These are phyloP conservation scores for Ceratobasidium sp. DNA, from an alignment of 1,284 basidiomycete genomes.

Conservation along the genomic window DNA sequence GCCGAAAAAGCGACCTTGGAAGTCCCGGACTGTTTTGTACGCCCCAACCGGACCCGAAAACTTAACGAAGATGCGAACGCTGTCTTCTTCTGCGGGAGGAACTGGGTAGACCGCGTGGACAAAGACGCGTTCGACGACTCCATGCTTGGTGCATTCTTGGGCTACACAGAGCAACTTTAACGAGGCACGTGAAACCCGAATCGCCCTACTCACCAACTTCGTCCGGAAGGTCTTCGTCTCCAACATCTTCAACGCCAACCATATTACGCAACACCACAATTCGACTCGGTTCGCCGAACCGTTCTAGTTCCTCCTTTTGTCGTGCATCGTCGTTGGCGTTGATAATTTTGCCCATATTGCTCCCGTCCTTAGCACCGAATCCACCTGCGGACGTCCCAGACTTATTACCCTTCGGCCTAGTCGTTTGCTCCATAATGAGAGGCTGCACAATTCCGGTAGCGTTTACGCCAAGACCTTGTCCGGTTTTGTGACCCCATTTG, in stretches of 20 bases:
- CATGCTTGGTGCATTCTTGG: slow-evolving; percentile 90
- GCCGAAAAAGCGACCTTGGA: slow-evolving; percentile 92
- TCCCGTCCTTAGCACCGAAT: slow-evolving; percentile 71
- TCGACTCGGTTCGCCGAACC: slow-evolving; percentile 90
- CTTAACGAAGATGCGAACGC: slow-evolving; percentile 85
- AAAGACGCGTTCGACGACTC: slow-evolving; percentile 89
- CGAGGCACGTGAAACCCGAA: slow-evolving; percentile 15
- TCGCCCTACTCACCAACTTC: slow-evolving; percentile 79
- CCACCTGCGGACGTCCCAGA: slow-evolving; percentile 53
- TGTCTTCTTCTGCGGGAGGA: slow-evolving; percentile 71
- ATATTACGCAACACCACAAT: slow-evolving; percentile 90
- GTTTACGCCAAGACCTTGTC: slow-evolving; percentile 87
- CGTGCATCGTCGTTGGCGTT: slow-evolving; percentile 86
- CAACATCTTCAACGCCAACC: slow-evolving; percentile 82
- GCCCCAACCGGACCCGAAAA: slow-evolving; percentile 92
- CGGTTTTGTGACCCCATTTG: slow-evolving; percentile 95
- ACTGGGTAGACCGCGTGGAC: slow-evolving; percentile 81
- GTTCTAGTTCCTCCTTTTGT: slow-evolving; percentile 76
- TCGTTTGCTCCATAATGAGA: slow-evolving; percentile 77
- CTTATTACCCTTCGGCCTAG: slow-evolving; percentile 58
- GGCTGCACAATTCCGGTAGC: slow-evolving; percentile 90
- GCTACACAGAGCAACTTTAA: slow-evolving; percentile 59
- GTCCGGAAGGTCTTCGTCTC: slow-evolving; percentile 86
- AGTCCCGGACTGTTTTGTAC: slow-evolving; percentile 91
- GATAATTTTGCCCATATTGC: slow-evolving; percentile 86